Conservation (phyloP, 2,329 filamentous ascomycete genomes). For the Hirsutella thompsonii region DNA sequence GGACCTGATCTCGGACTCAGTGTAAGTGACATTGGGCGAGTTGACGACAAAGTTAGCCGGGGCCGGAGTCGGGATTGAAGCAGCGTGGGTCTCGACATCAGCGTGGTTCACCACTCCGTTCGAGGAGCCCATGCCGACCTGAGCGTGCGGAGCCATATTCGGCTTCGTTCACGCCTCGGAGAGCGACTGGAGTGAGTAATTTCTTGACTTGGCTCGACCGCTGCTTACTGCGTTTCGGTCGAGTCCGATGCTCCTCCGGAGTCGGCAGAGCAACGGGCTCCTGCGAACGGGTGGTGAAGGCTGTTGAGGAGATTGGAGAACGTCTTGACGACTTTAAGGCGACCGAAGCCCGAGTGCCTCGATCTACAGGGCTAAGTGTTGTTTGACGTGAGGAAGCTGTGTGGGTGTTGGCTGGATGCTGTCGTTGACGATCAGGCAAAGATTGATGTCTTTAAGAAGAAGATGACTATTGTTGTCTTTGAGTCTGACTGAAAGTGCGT, state of each 20-base stretch:
- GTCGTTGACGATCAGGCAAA: too few species aligned
- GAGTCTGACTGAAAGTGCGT: too few species aligned
- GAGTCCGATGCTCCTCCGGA: slow-evolving; percentile 71
- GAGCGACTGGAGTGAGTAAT: background rate
- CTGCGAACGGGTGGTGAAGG: slow-evolving; percentile 90
- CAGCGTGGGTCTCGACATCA: slow-evolving; percentile 24
- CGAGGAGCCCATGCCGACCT: slow-evolving; percentile 40
- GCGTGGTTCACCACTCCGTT: slow-evolving; percentile 21
- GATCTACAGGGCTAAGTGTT: slow-evolving; percentile 25
- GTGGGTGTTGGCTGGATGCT: background rate
- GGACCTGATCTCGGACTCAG: slow-evolving; percentile 75
- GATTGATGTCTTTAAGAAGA: too few species aligned
- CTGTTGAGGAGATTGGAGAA: slow-evolving; percentile 98
- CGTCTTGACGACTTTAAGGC: slow-evolving; percentile 63
- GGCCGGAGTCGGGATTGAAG: slow-evolving; percentile 37
- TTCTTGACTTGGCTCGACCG: slow-evolving; percentile 14
- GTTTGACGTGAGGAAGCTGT: background rate
- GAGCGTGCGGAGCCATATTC: slow-evolving; percentile 86
- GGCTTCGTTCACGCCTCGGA: slow-evolving; percentile 9
- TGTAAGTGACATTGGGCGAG: slow-evolving; percentile 88
- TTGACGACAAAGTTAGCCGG: slow-evolving; percentile 70
- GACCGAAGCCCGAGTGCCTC: slow-evolving; percentile 42
- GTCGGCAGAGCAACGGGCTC: slow-evolving; percentile 85
- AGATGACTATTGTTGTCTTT: too few species aligned
- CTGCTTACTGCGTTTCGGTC: slow-evolving; percentile 42